phyloP scores from a whole-genome alignment of 2,329 filamentous ascomycete genomes.

The Colletotrichum phormii region DNA sequence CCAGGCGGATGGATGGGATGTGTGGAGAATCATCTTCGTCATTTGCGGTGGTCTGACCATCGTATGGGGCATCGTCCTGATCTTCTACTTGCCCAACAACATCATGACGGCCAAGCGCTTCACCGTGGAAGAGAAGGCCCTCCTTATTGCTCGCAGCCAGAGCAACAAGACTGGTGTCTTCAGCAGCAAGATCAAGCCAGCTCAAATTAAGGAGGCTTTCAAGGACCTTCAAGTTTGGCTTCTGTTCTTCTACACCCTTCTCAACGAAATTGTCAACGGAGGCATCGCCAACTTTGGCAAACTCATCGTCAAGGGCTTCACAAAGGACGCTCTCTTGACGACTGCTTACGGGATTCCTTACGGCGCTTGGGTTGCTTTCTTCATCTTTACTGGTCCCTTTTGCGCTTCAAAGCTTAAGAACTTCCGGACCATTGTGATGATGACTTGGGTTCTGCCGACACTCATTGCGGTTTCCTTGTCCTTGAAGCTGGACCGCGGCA shows the following conservation, averaged over 20 bases:
- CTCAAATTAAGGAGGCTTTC: constrained; percentile 55
- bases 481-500: constrained; percentile 57
- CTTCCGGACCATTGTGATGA: constrained; percentile 63
- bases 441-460: constrained; percentile 61
- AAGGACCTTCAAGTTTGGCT: constrained; percentile 56
- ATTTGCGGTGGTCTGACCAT: constrained; percentile 38
- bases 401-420: constrained; percentile 63
- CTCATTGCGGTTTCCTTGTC: constrained; percentile 37
- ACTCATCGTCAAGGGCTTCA: constrained; percentile 47
- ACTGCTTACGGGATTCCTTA: constrained; percentile 65
- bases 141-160: constrained; percentile 63
- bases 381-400: constrained; percentile 63
- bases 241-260: constrained; percentile 47
- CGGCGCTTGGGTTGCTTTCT: constrained; percentile 64
- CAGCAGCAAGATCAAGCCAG: constrained; percentile 52
- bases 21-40: constrained; percentile 41
- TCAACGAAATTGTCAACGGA: constrained; percentile 43
- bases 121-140: constrained; percentile 63
- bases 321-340: constrained; percentile 49
- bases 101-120: constrained; percentile 68
- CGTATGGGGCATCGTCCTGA: constrained; percentile 32
- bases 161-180: constrained; percentile 53
- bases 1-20: constrained; percentile 40
- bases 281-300: constrained; percentile 36
- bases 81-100: constrained; percentile 56